A percentile compares a stretch with the other conserved stretches of the same genome.
These are phyloP conservation scores for Mollisia scopiformis DNA, from an alignment of 2,329 filamentous ascomycete species.

Conservation along the genomic window DNA sequence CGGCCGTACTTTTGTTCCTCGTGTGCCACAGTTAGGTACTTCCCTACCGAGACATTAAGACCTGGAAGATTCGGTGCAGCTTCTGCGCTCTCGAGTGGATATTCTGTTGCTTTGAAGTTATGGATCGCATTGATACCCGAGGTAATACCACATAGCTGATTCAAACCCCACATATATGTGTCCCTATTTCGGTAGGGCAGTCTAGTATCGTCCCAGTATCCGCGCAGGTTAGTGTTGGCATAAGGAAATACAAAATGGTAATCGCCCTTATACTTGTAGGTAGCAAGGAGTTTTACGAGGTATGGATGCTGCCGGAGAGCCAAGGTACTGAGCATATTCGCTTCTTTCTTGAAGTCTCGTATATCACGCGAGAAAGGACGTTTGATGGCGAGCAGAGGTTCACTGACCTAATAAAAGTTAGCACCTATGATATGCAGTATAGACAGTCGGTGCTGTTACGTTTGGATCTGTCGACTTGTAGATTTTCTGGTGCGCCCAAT, in stretches of 20 bases:
- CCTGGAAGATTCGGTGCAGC: no score
- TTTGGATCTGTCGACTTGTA: no score
- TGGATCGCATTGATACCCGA: not conserved
- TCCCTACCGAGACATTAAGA: no score
- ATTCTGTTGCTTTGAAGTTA: not conserved
- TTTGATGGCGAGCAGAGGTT: no score
- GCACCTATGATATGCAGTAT: no score
- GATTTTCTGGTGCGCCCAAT: no score
- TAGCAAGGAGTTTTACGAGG: slow-evolving; percentile 32
- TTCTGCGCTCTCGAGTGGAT: no score
- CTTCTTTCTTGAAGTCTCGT: no score
- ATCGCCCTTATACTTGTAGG: slow-evolving; percentile 18
- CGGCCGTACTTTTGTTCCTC: slow-evolving; percentile 16
- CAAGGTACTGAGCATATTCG: not conserved
- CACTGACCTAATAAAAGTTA: no score
- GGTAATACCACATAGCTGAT: slow-evolving; percentile 13
- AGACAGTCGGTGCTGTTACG: no score
- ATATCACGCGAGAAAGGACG: no score
- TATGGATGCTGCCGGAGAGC: slow-evolving; percentile 12
- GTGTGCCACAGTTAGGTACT: not conserved
- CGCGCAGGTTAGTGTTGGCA: slow-evolving; percentile 28
- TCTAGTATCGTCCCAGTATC: slow-evolving; percentile 26
- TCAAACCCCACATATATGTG: slow-evolving; percentile 27
- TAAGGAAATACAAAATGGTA: slow-evolving; percentile 34
- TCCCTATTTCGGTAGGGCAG: slow-evolving; percentile 1